Conservation (phyloP, 2,329 filamentous ascomycete genomes). For the Penicillium sp. region DNA sequence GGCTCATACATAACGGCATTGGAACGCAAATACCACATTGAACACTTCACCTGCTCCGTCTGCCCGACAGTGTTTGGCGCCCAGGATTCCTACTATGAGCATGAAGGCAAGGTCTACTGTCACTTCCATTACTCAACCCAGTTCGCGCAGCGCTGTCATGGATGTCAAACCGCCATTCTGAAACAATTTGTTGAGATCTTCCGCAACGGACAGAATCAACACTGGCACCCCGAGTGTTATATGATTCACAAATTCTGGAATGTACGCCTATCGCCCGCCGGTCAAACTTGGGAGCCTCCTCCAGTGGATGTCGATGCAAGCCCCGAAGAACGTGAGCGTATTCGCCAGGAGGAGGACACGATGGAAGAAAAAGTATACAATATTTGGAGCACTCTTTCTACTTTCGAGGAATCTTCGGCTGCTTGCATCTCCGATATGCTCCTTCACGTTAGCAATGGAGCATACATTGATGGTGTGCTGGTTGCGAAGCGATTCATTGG, state of each 20-base stretch:
- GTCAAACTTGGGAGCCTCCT: slow-evolving; percentile 53
- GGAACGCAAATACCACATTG: slow-evolving; percentile 97
- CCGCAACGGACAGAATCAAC: slow-evolving; percentile 95
- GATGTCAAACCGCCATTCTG: slow-evolving; percentile 93
- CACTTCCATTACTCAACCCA: slow-evolving; percentile 99
- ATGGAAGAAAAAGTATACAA: slow-evolving; percentile 98
- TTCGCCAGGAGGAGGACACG: slow-evolving; percentile 83
- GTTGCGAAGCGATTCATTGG: slow-evolving; percentile 95
- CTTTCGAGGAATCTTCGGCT: slow-evolving; percentile 95
- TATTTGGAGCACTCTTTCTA: slow-evolving; percentile 97
- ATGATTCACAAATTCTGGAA: slow-evolving; percentile 99
- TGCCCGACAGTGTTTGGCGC: slow-evolving; percentile 98
- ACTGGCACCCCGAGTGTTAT: slow-evolving; percentile 99
- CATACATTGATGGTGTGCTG: slow-evolving; percentile 91
- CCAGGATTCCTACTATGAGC: slow-evolving; percentile 98
- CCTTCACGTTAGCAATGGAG: slow-evolving; percentile 95
- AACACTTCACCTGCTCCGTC: slow-evolving; percentile 97
- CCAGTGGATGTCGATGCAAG: slow-evolving; percentile 61
- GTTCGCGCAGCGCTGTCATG: slow-evolving; percentile 94
- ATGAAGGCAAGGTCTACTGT: slow-evolving; percentile 94
- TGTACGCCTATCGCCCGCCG: slow-evolving; percentile 74
- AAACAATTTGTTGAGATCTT: slow-evolving; percentile 99
- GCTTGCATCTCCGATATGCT: slow-evolving; percentile 99
- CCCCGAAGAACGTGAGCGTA: slow-evolving; percentile 71
- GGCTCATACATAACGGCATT: slow-evolving; percentile 98